Percentiles rank a stretch among this genome's conserved stretches.
These are phyloP conservation scores for Sclerotinia minor DNA, from an alignment of 2,329 filamentous ascomycete genomes.

Conservation along the genomic window DNA sequence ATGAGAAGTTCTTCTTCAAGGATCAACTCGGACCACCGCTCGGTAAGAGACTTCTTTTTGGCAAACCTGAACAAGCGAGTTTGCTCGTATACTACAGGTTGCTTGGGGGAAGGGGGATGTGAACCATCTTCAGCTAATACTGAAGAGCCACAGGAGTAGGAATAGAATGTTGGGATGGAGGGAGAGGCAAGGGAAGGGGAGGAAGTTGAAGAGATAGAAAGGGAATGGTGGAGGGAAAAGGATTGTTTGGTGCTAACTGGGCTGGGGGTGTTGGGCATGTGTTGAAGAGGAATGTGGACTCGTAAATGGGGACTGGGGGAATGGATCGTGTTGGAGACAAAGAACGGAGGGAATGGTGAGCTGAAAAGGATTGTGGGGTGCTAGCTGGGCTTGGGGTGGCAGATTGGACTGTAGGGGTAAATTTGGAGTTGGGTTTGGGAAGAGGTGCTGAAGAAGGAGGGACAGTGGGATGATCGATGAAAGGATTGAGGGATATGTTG, in stretches of 20 bases:
- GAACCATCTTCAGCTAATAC: slow-evolving; percentile 6
- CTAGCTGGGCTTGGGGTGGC: background rate
- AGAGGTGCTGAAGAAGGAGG: background rate
- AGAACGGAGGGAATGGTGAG: background rate
- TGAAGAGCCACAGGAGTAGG: background rate
- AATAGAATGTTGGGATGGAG: background rate
- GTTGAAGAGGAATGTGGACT: background rate
- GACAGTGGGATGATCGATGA: background rate
- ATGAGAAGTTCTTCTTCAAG: background rate
- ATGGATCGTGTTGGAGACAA: background rate
- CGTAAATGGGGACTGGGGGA: background rate
- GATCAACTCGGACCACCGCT: background rate
- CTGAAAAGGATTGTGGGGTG: background rate
- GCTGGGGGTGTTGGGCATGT: background rate
- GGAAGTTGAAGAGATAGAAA: background rate
- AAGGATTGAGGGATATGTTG: background rate
- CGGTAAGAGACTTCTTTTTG: background rate
- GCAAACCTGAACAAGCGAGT: background rate
- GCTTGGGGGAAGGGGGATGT: background rate
- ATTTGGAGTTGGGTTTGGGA: background rate
- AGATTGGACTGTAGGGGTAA: background rate
- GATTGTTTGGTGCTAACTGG: background rate
- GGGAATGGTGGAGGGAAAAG: background rate
- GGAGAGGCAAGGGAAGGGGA: background rate
- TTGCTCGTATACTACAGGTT: slow-evolving; percentile 5